Evolutionary conservation across 371 early-diverging fungal species (phyloP), one percentile per base, ranked within the genome.

Genomic region (Haplosporangium sp.): DNA sequence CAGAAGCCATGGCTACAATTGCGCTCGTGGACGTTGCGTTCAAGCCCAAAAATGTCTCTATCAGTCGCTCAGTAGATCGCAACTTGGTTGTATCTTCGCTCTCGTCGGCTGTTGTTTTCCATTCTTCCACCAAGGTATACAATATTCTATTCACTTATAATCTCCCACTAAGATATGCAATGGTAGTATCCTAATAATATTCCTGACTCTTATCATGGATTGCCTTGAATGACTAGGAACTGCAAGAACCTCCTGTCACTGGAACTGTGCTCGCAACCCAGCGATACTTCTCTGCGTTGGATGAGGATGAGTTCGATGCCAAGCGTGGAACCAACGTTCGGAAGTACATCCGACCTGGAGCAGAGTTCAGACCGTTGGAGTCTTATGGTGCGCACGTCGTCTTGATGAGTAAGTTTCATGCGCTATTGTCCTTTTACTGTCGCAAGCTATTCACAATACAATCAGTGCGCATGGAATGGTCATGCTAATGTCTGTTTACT

Each of bases 11-110:
- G 53, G 82, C 82, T 48, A 85, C 82, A 4, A 38, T 89, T 16
- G 74, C 85, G 7, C 46, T 89, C 11, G 56, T 84, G 52, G 86
- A 86, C 45, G 47, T 89, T 14, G 83, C 83, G 9, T 84, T 85
- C 47, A 56, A 62, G 0, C 72, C 81, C 0, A 62, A 77, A 20
- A 70, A 74, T 7, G 61, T 77, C 0, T 47, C 43, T 9, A 54
- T 83, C 59, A 59, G 57, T 10, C 72, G 76, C 20, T 52, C 72
- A 21, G 59, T 61, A 5, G 71, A 69, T 23, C 67, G 59, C 10
- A 70, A 67, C 20, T 6, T 82, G 42, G 64, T 69, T 10, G 67
- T 85, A 29, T 60, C 55, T 1, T 67, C 83, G 2, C n/a, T 46
- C 0, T 81, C 83, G 0, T 85, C 87, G 14, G 75, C 84, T 0